Base-by-base conservation (phyloP, 345 rosid species). In the Orychophragmus violaceus region DNA sequence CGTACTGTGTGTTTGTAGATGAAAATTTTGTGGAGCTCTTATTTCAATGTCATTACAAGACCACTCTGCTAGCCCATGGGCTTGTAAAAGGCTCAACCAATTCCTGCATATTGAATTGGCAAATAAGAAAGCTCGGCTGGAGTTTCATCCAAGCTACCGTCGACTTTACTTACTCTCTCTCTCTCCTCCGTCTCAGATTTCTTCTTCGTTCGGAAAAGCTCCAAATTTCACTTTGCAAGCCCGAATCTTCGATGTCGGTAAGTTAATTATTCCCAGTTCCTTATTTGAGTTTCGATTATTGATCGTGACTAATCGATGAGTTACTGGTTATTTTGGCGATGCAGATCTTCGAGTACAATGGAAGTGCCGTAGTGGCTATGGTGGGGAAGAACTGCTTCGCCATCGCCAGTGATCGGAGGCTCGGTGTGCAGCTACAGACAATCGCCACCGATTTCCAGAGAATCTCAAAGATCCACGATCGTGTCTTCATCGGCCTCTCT, bases 351-450 rank as follows among this genome's bases (percentile, higher is more conserved):
- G 99, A 94, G 76, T 94, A 94, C 81, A 94, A 94, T 82, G 99
- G 99, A 54, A 94, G 99, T 61, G 97, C 97, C 33, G 82, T 90
- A n/a, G 82, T 94, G 14, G 99, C 97, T 7, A 94, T 94, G 99
- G 99, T 94, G 14, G 99, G 99, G 4, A 94, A 90, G 86, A 90
- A 94, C 78, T 94, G 99, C 56, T 94, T 90, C 79, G 99, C 99
- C 44, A 90, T 94, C 55, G 99, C 97, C 48, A 94, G 96, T 75
- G 99, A 90, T 62, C 86, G 99, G 7, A 74, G 97, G 9, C 85
- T 90, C 9, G 97, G 99, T 5, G 93, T 94, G 12, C 97, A 90
- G 85, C 91, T 90, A 68, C 97, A 90, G 68, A 94, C 97, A 4
- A 77, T 94, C 75, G 97, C 99, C 50, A 94, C 99, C 1, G 97